Evolutionary conservation across 2,329 filamentous ascomycete species (phyloP), one percentile per base, ranked within the genome.

Genomic region (Madurella fahalii): DNA sequence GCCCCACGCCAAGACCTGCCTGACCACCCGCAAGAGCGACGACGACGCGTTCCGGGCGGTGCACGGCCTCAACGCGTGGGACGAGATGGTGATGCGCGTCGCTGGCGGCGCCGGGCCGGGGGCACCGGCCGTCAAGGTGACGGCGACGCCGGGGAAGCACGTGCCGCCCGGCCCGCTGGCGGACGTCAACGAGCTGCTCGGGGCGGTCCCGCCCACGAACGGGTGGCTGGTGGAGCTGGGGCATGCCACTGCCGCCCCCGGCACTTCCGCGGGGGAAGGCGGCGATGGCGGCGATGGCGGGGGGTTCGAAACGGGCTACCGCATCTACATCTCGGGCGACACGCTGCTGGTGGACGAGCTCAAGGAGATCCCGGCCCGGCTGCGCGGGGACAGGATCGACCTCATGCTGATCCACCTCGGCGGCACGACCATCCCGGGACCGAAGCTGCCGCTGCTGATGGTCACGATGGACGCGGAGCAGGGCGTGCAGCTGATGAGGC

Each of bases 391-490:
- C 47, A 74, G 75, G 34, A 80, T 87, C 52, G 83, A 87, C 62
- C 68, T 87, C 50, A 87, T 87, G 84, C 73, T 87, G 12, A 74
- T 84, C 1, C 84, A 88, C 58, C 69, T 87, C 0, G 84, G 84
- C 17, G 84, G 83, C 2, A 87, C 83, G 0, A 86, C 82, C 4
- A 81, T 88, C 31, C 84, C 84, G 0, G 75, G 77, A 1, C 81
- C 82, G 0, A 73, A 74, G 5, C 62, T 83, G 65, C 81, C 82
- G 43, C 67, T 86, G 56, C 55, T 86, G 20, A 86, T 86, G 83
- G 80, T 86, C 2, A 87, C 83, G 0, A 87, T 87, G 83, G 83
- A 87, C 65, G 83, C 78, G 18, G 73, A 77, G 63, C 80, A 86
- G 66, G 83, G 83, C 0, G 60, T 87, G 30, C 69, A 84, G 68